phyloP scores from a whole-genome alignment of 148 eudicot genomes.

The Vaccinium macrocarpon region DNA sequence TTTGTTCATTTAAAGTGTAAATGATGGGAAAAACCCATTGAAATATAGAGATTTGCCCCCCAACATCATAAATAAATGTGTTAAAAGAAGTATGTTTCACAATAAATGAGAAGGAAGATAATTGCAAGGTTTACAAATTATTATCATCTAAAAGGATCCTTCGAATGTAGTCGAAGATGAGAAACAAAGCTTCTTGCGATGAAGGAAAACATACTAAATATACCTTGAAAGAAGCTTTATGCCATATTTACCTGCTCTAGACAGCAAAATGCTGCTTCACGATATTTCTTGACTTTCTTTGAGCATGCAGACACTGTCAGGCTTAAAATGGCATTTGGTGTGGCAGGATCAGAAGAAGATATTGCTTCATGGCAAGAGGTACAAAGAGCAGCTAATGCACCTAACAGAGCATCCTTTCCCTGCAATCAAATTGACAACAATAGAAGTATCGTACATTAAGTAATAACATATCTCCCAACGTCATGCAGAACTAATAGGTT shows the following conservation, averaged over 20 bases:
- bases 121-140: neutral
- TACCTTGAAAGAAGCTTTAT: neutral
- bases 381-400: slow-evolving; percentile 80
- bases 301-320: slow-evolving; percentile 69
- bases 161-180: neutral
- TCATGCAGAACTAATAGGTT: neutral
- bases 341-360: slow-evolving; percentile 56
- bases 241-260: slow-evolving; percentile 64
- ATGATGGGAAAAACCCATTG: neutral
- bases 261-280: slow-evolving; percentile 79
- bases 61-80: neutral
- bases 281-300: slow-evolving; percentile 76
- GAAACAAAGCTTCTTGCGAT: neutral
- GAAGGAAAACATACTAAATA: neutral
- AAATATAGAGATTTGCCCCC: neutral
- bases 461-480: neutral
- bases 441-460: neutral
- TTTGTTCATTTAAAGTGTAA: neutral
- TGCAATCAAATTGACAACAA: slow-evolving; percentile 27
- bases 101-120: neutral
- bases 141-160: neutral
- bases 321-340: slow-evolving; percentile 58
- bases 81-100: neutral
- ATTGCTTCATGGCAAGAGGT: slow-evolving; percentile 73
- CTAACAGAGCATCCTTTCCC: slow-evolving; percentile 84